Evolutionary conservation across 371 early-diverging fungal genomes (phyloP).

Genomic region (Saksenaea oblongispora): DNA sequence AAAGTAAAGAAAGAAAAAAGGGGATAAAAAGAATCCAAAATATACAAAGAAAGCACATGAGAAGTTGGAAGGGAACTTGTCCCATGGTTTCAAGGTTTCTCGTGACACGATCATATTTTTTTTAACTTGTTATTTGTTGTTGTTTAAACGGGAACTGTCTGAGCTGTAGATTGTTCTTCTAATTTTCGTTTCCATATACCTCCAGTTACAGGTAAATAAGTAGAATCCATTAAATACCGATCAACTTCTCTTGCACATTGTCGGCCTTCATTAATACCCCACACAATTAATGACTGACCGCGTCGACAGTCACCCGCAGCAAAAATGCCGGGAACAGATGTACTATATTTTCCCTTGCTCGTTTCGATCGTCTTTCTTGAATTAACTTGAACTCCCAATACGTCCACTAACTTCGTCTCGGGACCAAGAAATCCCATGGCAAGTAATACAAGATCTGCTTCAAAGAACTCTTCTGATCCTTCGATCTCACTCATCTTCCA

Average conservation of each 20-base stretch:
- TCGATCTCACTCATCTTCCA: slow-evolving; percentile 90
- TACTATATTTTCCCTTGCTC: slow-evolving; percentile 74
- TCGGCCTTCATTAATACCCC: slow-evolving; percentile 97
- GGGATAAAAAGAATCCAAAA: background rate
- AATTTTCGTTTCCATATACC: slow-evolving; percentile 62
- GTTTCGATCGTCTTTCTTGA: slow-evolving; percentile 80
- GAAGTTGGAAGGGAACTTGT: background rate
- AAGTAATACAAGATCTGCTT: slow-evolving; percentile 90
- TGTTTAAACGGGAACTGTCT: background rate
- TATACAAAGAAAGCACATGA: background rate
- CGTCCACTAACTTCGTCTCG: slow-evolving; percentile 79
- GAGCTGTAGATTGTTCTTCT: slow-evolving; percentile 12
- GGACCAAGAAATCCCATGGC: slow-evolving; percentile 98
- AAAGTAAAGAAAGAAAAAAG: background rate
- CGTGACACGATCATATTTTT: background rate
- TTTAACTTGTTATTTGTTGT: background rate
- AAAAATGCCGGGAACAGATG: slow-evolving; percentile 81
- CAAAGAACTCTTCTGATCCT: slow-evolving; percentile 81
- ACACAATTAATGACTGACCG: slow-evolving; percentile 94
- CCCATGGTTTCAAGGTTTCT: slow-evolving; percentile 1
- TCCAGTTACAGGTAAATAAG: slow-evolving; percentile 69
- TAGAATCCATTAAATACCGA: slow-evolving; percentile 71
- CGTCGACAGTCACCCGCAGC: slow-evolving; percentile 97
- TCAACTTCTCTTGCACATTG: slow-evolving; percentile 95
- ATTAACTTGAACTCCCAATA: slow-evolving; percentile 76